phyloP scores from a whole-genome alignment of 768 basidiomycete genomes.

The Neoboletus subvelutipes region DNA sequence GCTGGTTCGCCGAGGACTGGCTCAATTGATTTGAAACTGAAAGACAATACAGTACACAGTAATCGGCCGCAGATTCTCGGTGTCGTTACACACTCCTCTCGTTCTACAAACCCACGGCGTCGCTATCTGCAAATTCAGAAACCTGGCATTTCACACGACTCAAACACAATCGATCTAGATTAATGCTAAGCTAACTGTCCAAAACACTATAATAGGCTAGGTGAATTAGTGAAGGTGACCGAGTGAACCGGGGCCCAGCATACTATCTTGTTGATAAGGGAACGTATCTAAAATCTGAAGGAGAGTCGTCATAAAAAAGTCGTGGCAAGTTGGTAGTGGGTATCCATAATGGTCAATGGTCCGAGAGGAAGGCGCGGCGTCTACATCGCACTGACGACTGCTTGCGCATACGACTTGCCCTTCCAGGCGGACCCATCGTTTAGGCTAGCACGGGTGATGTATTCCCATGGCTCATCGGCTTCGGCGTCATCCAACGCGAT shows the following conservation, averaged over 20 bases:
- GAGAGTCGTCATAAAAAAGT: slow-evolving; percentile 19
- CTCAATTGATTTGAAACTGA: neutral
- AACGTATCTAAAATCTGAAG: slow-evolving; percentile 10
- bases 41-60: neutral
- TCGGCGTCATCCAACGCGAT: slow-evolving; percentile 33
- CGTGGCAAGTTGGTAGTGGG: slow-evolving; percentile 4
- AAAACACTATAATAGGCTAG: slow-evolving; percentile 14
- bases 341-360: slow-evolving; percentile 1
- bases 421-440: slow-evolving; percentile 29
- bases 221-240: slow-evolving; percentile 14
- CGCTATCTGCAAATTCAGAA: neutral
- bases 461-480: slow-evolving; percentile 33
- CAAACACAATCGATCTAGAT: slow-evolving; percentile 7
- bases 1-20: neutral
- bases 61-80: neutral
- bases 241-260: neutral
- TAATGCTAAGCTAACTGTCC: neutral
- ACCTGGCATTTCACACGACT: neutral
- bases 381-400: slow-evolving; percentile 25
- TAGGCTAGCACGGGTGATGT: slow-evolving; percentile 29
- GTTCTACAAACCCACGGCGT: neutral
- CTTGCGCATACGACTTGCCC: slow-evolving; percentile 35
- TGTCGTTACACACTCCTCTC: neutral
- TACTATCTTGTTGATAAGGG: slow-evolving; percentile 12
- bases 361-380: neutral